Percentiles rank a stretch among this genome's conserved stretches.
Conservation (phyloP, 306 rosid genomes). For the Sindora glabra region DNA sequence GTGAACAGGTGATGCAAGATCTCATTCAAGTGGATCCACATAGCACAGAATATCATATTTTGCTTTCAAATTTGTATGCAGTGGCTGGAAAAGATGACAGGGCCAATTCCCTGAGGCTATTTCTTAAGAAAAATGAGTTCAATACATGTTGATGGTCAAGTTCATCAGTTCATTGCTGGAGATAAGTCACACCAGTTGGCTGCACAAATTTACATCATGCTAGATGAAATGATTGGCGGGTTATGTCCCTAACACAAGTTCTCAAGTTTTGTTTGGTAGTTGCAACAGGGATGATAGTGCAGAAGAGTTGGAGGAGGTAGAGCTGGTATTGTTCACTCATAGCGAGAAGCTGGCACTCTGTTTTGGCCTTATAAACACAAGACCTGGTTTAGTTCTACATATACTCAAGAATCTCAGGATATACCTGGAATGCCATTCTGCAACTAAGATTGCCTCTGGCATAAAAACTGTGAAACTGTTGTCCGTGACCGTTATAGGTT, state of each 20-base stretch:
- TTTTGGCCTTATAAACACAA: constrained; percentile 62
- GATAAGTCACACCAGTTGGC: constrained; percentile 49
- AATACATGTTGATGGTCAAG: constrained; percentile 41
- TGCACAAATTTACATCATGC: constrained; percentile 36
- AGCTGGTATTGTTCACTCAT: constrained; percentile 56
- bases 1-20: constrained; percentile 44
- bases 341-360: constrained; percentile 75
- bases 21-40: constrained; percentile 49
- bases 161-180: constrained; percentile 61
- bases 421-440: constrained; percentile 69
- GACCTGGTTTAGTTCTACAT: constrained; percentile 38
- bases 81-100: constrained; percentile 42
- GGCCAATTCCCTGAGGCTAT: constrained; percentile 49
- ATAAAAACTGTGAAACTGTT: constrained; percentile 51
- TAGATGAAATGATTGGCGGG: constrained; percentile 64
- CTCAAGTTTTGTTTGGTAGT: constrained; percentile 48
- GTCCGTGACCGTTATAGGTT: constrained; percentile 66
- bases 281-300: constrained; percentile 15
- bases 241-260: constrained; percentile 48
- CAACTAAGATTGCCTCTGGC: constrained; percentile 50
- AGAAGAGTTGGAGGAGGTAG: constrained; percentile 56
- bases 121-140: constrained; percentile 49
- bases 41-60: constrained; percentile 52
- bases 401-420: constrained; percentile 67
- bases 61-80: constrained; percentile 64